Percentiles rank a stretch among this genome's conserved stretches.
phyloP scores from a whole-genome alignment of 371 early-diverging fungal genomes.

The Mucor saturninus region DNA sequence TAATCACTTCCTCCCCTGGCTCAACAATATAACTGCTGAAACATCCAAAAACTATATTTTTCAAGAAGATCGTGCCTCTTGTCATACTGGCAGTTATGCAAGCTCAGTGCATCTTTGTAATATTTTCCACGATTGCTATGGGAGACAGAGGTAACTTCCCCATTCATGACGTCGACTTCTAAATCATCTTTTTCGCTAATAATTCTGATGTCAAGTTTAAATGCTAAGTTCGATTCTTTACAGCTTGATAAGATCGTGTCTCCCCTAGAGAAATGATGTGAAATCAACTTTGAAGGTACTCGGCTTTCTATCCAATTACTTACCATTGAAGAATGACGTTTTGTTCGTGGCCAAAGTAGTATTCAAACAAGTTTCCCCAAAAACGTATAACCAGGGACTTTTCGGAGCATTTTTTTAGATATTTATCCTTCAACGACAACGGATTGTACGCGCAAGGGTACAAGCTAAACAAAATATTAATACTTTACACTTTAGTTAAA shows the following conservation, averaged over 20 bases:
- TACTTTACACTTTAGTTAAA: no score
- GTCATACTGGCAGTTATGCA: no score
- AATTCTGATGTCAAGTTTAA: conserved; percentile 12
- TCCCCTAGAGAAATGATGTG: conserved; percentile 11
- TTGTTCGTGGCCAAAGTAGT: conserved; percentile 7
- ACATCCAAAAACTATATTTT: no score
- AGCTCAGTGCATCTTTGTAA: conserved; percentile 9
- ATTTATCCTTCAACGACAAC: no score
- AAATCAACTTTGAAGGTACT: conserved; percentile 11
- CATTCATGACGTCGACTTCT: conserved; percentile 5
- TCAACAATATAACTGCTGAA: no score
- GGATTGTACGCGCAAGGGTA: no score
- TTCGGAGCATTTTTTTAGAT: no score
- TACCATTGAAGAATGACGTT: conserved; percentile 7
- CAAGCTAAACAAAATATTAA: no score
- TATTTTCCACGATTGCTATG: not conserved
- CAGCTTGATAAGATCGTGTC: conserved; percentile 10
- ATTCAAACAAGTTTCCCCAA: conserved; percentile 11
- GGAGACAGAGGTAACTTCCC: conserved; percentile 6
- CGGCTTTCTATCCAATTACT: conserved; percentile 11
- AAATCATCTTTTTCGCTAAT: conserved; percentile 8
- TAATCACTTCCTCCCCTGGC: no score
- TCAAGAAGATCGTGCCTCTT: no score
- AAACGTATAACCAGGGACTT: no score
- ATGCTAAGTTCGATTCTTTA: conserved; percentile 2